Percentiles rank a stretch among this genome's conserved stretches.
phyloP scores from a whole-genome alignment of 2,329 filamentous ascomycete genomes.

The Cadophora sp. region DNA sequence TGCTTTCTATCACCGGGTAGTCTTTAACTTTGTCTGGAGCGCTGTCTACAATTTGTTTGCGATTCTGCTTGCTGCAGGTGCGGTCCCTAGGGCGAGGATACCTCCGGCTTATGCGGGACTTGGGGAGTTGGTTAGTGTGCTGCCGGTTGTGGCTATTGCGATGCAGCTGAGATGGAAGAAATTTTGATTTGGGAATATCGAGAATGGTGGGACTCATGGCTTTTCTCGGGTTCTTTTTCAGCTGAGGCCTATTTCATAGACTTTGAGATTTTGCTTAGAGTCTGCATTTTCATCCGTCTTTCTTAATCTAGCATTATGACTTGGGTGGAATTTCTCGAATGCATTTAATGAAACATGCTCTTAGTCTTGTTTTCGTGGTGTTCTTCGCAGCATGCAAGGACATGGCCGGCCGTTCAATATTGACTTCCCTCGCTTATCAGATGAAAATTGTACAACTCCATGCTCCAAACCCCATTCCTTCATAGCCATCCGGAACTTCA shows the following conservation, averaged over 20 bases:
- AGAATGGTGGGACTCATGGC: no score
- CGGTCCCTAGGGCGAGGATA: conserved; percentile 57
- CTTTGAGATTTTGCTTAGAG: background rate
- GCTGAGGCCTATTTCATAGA: background rate
- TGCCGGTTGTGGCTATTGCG: conserved; percentile 60
- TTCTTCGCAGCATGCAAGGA: background rate
- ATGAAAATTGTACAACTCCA: background rate
- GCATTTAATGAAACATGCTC: background rate
- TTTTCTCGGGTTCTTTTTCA: no score
- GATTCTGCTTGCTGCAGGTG: conserved; percentile 64
- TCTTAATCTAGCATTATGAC: background rate
- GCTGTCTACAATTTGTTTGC: conserved; percentile 68
- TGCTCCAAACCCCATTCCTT: background rate
- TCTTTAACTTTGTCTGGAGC: conserved; percentile 69
- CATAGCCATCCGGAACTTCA: background rate
- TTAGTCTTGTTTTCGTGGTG: background rate
- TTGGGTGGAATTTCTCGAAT: background rate
- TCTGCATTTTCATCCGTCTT: background rate
- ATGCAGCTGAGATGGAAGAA: conserved; percentile 31
- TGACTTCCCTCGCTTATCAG: background rate
- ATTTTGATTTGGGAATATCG: conserved; percentile 7
- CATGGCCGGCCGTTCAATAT: background rate
- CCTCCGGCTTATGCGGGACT: conserved; percentile 66
- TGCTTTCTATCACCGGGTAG: conserved; percentile 50
- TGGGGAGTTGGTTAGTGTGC: conserved; percentile 69